phyloP scores from a whole-genome alignment of 768 basidiomycete genomes.

The Lepiota brunneoincarnata region DNA sequence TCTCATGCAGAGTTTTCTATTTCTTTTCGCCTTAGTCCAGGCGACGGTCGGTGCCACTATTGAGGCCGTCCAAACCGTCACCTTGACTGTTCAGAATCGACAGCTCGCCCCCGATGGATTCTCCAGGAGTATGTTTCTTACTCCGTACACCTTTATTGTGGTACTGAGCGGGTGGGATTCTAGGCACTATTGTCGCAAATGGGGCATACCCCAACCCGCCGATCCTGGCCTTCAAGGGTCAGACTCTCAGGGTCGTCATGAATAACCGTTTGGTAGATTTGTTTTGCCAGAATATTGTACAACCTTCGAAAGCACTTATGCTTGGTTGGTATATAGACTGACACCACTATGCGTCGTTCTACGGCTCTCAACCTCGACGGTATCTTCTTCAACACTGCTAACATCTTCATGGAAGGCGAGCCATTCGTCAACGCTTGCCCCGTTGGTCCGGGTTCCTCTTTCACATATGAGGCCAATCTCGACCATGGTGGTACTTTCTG shows the following conservation, averaged over 20 bases:
- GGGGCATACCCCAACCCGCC: slow-evolving; percentile 29
- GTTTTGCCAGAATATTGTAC: no score
- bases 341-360: slow-evolving; percentile 44
- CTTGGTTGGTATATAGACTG: slow-evolving; percentile 40
- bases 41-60: slow-evolving; percentile 23
- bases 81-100: slow-evolving; percentile 36
- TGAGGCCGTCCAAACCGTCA: slow-evolving; percentile 11
- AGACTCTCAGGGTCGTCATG: background rate
- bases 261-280: slow-evolving; percentile 23
- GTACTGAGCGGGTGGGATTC: background rate
- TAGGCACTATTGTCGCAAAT: slow-evolving; percentile 24
- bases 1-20: slow-evolving; percentile 6
- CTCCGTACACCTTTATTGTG: background rate
- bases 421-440: slow-evolving; percentile 46
- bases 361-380: slow-evolving; percentile 39
- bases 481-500: slow-evolving; percentile 23
- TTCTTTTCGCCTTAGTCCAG: slow-evolving; percentile 11
- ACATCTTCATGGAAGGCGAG: slow-evolving; percentile 14
- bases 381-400: slow-evolving; percentile 22
- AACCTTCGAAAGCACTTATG: no score
- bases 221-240: slow-evolving; percentile 27
- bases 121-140: slow-evolving; percentile 8
- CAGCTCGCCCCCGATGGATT: slow-evolving; percentile 43
- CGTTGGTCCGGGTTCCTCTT: slow-evolving; percentile 36
- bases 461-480: slow-evolving; percentile 36